These are phyloP conservation scores for Citrullus mucosospermus DNA, from an alignment of 306 rosid species.

Conservation along the genomic window DNA sequence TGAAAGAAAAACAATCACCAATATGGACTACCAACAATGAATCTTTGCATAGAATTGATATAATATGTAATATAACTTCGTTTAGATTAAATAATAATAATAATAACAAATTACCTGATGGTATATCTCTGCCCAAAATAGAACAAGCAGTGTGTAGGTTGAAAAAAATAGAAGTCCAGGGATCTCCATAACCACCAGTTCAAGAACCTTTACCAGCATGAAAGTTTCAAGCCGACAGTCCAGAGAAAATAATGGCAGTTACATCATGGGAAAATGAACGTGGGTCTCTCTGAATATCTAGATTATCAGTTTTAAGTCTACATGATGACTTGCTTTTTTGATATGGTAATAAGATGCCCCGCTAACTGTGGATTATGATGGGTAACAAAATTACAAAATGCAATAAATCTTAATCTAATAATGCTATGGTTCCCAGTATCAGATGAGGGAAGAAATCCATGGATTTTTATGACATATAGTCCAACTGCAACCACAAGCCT, in stretches of 20 bases:
- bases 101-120: slow-evolving; percentile 40
- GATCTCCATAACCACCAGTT: slow-evolving; percentile 56
- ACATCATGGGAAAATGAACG: not conserved
- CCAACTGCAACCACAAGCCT: not conserved
- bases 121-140: slow-evolving; percentile 85
- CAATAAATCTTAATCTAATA: not conserved
- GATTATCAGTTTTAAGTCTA: not conserved
- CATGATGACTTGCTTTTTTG: not conserved
- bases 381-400: not conserved
- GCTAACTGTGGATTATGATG: not conserved
- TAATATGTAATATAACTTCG: not conserved
- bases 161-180: slow-evolving; percentile 79
- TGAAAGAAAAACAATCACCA: slow-evolving; percentile 19
- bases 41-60: not conserved
- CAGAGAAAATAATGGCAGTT: slow-evolving; percentile 1
- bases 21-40: slow-evolving; percentile 3
- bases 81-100: not conserved
- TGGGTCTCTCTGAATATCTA: not conserved
- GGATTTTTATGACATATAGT: not conserved
- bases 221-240: slow-evolving; percentile 4
- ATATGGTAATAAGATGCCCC: not conserved
- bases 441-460: not conserved
- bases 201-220: slow-evolving; percentile 33
- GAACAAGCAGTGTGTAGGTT: slow-evolving; percentile 61
- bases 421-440: not conserved